A percentile compares a stretch with the other conserved stretches of the same genome.
phyloP scores from a whole-genome alignment of 2,329 filamentous ascomycete species.

The Aaosphaeria arxii region DNA sequence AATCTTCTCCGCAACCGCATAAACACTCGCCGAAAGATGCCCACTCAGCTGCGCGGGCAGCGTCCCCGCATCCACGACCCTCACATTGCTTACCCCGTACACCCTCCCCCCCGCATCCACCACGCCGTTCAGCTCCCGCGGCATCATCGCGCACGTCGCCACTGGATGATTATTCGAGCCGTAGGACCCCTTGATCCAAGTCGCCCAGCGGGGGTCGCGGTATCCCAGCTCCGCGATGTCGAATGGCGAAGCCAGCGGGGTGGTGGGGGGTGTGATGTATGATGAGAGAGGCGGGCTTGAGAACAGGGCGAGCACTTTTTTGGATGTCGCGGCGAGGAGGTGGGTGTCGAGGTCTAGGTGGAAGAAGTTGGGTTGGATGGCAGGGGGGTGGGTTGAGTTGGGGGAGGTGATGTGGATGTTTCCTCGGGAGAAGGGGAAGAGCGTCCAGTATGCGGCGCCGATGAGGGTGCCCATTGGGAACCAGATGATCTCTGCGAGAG shows the following conservation, averaged over 20 bases:
- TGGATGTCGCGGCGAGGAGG: slow-evolving; percentile 32
- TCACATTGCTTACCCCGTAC: slow-evolving; percentile 33
- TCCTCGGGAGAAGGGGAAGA: slow-evolving; percentile 36
- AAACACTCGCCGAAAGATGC: slow-evolving; percentile 35
- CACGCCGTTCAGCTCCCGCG: slow-evolving; percentile 28
- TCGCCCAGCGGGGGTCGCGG: slow-evolving; percentile 14
- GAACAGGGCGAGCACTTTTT: slow-evolving; percentile 29
- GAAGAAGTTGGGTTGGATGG: slow-evolving; percentile 44
- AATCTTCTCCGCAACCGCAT: slow-evolving; percentile 37
- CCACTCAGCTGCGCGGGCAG: slow-evolving; percentile 33
- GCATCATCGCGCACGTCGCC: slow-evolving; percentile 31
- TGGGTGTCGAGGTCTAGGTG: slow-evolving; percentile 37
- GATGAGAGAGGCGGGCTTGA: slow-evolving; percentile 21
- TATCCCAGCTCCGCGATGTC: slow-evolving; percentile 7
- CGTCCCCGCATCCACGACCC: slow-evolving; percentile 33
- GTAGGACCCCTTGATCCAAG: slow-evolving; percentile 19
- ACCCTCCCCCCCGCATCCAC: slow-evolving; percentile 30
- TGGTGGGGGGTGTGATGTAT: slow-evolving; percentile 15
- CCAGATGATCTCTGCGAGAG: slow-evolving; percentile 49
- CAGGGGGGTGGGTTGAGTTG: slow-evolving; percentile 33
- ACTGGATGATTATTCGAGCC: slow-evolving; percentile 32
- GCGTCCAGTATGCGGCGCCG: slow-evolving; percentile 39
- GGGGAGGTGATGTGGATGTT: slow-evolving; percentile 28
- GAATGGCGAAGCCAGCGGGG: slow-evolving; percentile 10
- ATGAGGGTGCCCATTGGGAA: slow-evolving; percentile 25